Base-by-base conservation (phyloP, 768 basidiomycete species). In the Kwoniella sp. region DNA sequence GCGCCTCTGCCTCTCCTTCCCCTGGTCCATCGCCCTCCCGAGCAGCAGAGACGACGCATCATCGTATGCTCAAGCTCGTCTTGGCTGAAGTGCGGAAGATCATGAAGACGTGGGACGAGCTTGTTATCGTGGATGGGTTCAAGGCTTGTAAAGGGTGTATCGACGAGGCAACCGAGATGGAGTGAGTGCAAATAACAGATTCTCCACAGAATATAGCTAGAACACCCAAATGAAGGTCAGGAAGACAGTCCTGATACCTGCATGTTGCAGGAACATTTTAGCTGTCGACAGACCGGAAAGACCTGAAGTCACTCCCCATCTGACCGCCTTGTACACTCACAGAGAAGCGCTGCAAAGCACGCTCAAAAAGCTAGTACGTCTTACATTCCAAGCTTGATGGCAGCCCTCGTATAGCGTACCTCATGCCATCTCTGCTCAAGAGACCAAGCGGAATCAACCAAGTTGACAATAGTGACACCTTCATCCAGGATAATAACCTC, bases 111-210 rank as follows among this genome's bases (percentile, higher is more conserved):
- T 95, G 92, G 92, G 89, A 93, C 69, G 89, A 92, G 70, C 83
- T 93, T 50, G 87, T 93, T 0, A 83, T 89, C 11, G 74, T 88
- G 15, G 91, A 94, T 74, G 92, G 92, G 8, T 81, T 92, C 41
- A 90, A 87, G 70, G 86, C 89, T n/a, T 86, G 85, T 8, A 87
- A 85, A 65, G 86, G 83, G 58, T 83, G 92, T 34, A 85, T 91
- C 1, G 90, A 94, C 73, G 82, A 89, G 20, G 84, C 90, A 22
- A 95, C 92, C 17, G 90, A 92, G 74, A 84, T 95, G 67, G 89
- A 92, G 92, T 93, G 82, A 72, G 88, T 83, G 41, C 11, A 11
- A 50, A 50, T 59, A 61, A 52, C 52, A 4, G 5, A 30, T 38
- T 45, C 17, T 45, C 11, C 34, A 5, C 34, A 13, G 5, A 13